A percentile compares a stretch with the other conserved stretches of the same genome.
phyloP scores from a whole-genome alignment of 2,329 filamentous ascomycete genomes.

The Ophiocordyceps polyrhachis-furcata region DNA sequence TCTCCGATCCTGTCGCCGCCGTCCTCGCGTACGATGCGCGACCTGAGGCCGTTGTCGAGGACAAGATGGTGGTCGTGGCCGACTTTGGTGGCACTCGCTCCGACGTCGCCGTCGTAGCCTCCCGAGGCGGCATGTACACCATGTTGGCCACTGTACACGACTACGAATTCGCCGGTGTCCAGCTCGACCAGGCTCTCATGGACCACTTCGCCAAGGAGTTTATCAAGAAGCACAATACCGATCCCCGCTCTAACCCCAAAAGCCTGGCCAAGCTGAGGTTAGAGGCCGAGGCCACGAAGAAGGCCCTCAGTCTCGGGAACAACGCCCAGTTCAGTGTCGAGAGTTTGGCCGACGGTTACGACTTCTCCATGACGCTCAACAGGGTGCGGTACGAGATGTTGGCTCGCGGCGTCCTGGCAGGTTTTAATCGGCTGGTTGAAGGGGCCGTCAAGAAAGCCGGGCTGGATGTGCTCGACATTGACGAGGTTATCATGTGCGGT shows the following conservation, averaged over 20 bases:
- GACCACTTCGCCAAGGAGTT: slow-evolving; percentile 99
- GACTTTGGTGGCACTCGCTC: slow-evolving; percentile 87
- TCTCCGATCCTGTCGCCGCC: slow-evolving; percentile 78
- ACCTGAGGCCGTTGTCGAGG: slow-evolving; percentile 48
- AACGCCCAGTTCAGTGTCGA: slow-evolving; percentile 89
- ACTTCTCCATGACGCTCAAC: slow-evolving; percentile 87
- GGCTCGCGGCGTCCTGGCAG: slow-evolving; percentile 67
- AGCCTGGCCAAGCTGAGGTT: slow-evolving; percentile 82
- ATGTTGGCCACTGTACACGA: slow-evolving; percentile 86
- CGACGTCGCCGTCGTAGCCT: slow-evolving; percentile 79
- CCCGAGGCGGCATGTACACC: slow-evolving; percentile 89
- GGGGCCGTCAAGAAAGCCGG: slow-evolving; percentile 79
- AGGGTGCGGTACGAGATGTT: slow-evolving; percentile 82
- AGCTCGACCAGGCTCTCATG: slow-evolving; percentile 78
- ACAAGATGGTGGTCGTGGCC: slow-evolving; percentile 83
- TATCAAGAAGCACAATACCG: slow-evolving; percentile 84
- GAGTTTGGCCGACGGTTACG: slow-evolving; percentile 70
- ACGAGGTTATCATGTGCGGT: slow-evolving; percentile 85
- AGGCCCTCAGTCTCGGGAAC: slow-evolving; percentile 70
- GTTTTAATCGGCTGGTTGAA: slow-evolving; percentile 73
- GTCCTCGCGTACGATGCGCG: slow-evolving; percentile 82
- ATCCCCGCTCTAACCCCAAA: slow-evolving; percentile 65
- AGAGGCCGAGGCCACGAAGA: slow-evolving; percentile 82
- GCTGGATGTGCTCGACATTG: slow-evolving; percentile 79
- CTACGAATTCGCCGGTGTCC: slow-evolving; percentile 75